Conservation (phyloP, 2,329 filamentous ascomycete species). For the Paecilomyces formosus region DNA sequence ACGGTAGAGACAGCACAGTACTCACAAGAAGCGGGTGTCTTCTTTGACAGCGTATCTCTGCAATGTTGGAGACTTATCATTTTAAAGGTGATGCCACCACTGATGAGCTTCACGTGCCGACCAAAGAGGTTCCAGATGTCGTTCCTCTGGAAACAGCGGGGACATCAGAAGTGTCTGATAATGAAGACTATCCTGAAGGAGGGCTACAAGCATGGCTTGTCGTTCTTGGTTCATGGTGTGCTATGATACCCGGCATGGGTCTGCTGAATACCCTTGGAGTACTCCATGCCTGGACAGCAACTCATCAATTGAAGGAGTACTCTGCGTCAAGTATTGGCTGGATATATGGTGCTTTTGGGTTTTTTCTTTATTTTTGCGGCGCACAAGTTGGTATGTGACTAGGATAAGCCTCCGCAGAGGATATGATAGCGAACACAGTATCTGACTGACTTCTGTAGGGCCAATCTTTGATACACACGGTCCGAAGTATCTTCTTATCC, state of each 20-base stretch:
- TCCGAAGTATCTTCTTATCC: slow-evolving; percentile 20
- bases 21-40: neutral
- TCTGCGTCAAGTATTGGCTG: slow-evolving; percentile 30
- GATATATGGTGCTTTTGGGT: slow-evolving; percentile 35
- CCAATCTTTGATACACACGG: slow-evolving; percentile 33
- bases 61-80: neutral
- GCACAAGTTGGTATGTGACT: slow-evolving; percentile 14
- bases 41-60: neutral
- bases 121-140: neutral
- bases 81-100: neutral
- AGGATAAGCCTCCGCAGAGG: neutral
- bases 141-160: neutral
- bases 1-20: neutral
- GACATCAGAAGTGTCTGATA: neutral
- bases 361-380: slow-evolving; percentile 28
- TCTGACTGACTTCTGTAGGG: slow-evolving; percentile 8
- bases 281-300: slow-evolving; percentile 31
- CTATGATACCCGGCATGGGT: slow-evolving; percentile 34
- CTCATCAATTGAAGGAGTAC: slow-evolving; percentile 27
- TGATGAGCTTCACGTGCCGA: neutral
- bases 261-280: slow-evolving; percentile 33
- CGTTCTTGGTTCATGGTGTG: slow-evolving; percentile 35
- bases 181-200: slow-evolving; percentile 30
- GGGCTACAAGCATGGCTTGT: slow-evolving; percentile 36
- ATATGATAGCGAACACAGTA: neutral